phyloP scores from a whole-genome alignment of 2,329 filamentous ascomycete species.

The Fusarium penzigii region DNA sequence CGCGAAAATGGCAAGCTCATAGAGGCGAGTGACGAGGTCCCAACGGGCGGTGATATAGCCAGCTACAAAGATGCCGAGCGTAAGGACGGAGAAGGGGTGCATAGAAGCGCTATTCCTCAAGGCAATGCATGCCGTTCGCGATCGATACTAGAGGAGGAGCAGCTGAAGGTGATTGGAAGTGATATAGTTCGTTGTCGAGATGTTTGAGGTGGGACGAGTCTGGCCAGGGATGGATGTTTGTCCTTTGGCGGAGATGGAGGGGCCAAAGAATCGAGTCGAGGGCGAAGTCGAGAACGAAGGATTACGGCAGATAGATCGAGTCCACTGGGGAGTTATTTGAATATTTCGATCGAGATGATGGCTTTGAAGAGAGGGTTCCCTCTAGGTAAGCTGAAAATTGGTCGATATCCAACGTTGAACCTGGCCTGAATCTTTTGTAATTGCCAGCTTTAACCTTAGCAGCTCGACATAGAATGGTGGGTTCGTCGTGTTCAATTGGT shows the following conservation, averaged over 20 bases:
- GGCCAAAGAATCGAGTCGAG: background rate
- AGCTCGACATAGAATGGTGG: background rate
- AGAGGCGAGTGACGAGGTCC: constrained; percentile 94
- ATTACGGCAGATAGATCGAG: too few relatives aligned
- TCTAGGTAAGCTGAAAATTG: too few relatives aligned
- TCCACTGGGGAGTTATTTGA: too few relatives aligned
- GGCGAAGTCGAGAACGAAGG: background rate
- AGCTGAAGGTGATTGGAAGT: constrained; percentile 11
- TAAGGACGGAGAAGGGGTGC: constrained; percentile 97
- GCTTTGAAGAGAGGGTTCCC: too few relatives aligned
- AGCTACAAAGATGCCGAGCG: constrained; percentile 97
- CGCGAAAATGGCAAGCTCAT: constrained; percentile 95
- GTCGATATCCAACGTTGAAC: too few relatives aligned
- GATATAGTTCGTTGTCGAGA: background rate
- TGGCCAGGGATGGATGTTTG: background rate
- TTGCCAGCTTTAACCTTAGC: constrained; percentile 15
- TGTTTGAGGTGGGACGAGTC: background rate
- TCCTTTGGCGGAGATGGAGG: background rate
- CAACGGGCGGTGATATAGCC: constrained; percentile 99
- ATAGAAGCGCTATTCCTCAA: constrained; percentile 60
- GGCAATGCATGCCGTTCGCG: constrained; percentile 45
- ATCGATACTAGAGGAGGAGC: constrained; percentile 3
- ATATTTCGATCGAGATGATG: too few relatives aligned
- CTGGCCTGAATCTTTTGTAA: background rate
- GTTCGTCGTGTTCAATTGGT: constrained; percentile 20